Evolutionary conservation across 2,329 filamentous ascomycete species (phyloP), one percentile per base, ranked within the genome.

Genomic region (Raffaelea arxii): DNA sequence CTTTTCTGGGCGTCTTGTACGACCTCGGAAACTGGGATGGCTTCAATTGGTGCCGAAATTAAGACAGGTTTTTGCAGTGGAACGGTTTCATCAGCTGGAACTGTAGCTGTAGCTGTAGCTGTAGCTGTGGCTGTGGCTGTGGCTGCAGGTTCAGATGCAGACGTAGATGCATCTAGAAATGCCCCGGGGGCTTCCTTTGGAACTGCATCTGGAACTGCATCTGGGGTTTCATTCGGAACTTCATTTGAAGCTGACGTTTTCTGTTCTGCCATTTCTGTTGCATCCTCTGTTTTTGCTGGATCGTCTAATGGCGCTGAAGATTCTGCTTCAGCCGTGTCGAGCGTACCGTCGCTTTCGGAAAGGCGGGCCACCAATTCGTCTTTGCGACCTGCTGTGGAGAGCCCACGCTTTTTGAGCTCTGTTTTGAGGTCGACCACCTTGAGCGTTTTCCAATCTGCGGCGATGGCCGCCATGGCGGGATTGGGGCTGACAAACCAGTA

Each of bases 391-490:
- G 77, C 76, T 51, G 80, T 75, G 6, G 79, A 68, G 35, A 90
- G 74, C n/a, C 80, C 80, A 52, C 84, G 77, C 49, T 70, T 72
- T 65, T 86, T 88, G 37, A 90, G 72, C 68, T 89, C 84, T 21
- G 78, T 77, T 63, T 82, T 84, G 49, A 91, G 74, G 57, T 89
- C 83, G 27, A 80, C 71, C 52, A 91, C 86, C 65, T 86, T 90
- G 58, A 82, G 73, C 63, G 68, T 74, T 51, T 62, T 65, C 68
- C 72, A 78, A 55, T 77, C 73, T 44, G 65, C 64, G 41, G 64
- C 58, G 70, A 73, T 75, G 52, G 49, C 65, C 54, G 52, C 43
- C 48, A 54, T 49, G 27, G 43, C 6, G 32, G 32, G 7, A 18
- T n/a, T 9, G 32, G 32, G 6, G 32, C 14, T 36, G 14, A 36